These are phyloP conservation scores for Collariella sp. DNA, from an alignment of 495 filamentous ascomycete species.

Conservation along the genomic window DNA sequence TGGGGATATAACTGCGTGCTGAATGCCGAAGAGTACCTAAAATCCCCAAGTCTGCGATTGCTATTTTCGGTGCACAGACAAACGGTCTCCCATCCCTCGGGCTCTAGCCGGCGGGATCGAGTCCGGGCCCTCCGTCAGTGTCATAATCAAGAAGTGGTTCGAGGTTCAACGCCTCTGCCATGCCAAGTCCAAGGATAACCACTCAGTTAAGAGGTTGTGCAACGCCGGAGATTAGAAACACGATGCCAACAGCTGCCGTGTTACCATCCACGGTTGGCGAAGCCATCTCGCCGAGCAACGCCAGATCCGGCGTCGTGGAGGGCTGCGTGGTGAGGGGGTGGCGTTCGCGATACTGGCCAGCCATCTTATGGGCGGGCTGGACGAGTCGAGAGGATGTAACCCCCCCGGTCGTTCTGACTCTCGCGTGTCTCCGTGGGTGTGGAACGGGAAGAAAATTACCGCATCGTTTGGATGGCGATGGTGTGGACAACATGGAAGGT, in stretches of 20 bases:
- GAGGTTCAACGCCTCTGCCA: neutral
- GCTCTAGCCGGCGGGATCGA: neutral
- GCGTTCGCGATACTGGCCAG: neutral
- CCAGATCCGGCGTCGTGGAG: neutral
- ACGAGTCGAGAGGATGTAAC: too few species aligned
- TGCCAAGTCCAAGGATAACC: neutral
- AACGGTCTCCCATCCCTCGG: neutral
- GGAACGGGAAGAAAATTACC: neutral
- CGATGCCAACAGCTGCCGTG: neutral
- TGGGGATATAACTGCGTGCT: neutral
- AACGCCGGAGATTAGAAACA: neutral
- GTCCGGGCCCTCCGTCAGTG: neutral
- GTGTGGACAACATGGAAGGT: too few species aligned
- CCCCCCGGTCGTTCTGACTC: too few species aligned
- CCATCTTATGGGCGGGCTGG: too few species aligned
- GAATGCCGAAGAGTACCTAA: neutral
- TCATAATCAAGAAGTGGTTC: too few species aligned
- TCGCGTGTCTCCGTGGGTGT: neutral
- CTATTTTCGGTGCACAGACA: slow-evolving; percentile 4
- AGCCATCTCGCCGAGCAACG: neutral
- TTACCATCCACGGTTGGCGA: neutral
- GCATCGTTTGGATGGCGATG: neutral
- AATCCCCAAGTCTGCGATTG: neutral
- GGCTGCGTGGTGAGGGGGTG: neutral
- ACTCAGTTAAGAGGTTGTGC: neutral